Base-by-base conservation (phyloP, 805 yeast species). In the Cyberlindnera petersonii region DNA sequence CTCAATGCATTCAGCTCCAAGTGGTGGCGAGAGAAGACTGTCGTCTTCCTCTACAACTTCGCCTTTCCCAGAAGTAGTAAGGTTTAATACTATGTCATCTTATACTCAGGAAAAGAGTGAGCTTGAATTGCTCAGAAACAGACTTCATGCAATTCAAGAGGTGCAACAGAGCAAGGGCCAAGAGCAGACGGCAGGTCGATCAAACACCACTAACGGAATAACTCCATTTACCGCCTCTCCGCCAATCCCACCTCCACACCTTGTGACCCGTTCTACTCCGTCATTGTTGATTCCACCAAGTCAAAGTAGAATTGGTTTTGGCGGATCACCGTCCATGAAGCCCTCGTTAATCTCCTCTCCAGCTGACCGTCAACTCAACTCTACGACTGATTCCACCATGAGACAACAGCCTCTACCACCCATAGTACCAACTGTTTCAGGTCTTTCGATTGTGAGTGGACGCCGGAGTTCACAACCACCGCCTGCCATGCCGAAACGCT, bases 211-310 rank as follows among this genome's bases (percentile, higher is more conserved):
- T 13, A 13, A 7, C 24, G 22, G 9, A 4, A 17, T 10, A 4
- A n/a, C 32, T 13, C 15, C 30, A n/a, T 6, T 17, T 3, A 20
- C 15, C 11, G 21, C 26, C 34, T 15, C 43, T 21, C 44, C 43
- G 6, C 50, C 50, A 11, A 31, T 31, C 6, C 49, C 44, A 6
- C 51, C 51, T 9, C 50, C 46, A 6, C 52, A 43, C 24, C 18
- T 22, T 5, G 34, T 40, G 5, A 31, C 17, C 27, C 33, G 33
- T 6, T 34, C 48, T 3, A 42, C 50, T 6, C 46, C 47, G 9
- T 47, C 51, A 4, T 44, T 45, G 3, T 37, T 39, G 10, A 24
- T 8, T 7, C 16, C 30, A 27, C 19, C 23, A 22, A 10, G 40
- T 5, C 33, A 15, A 14, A 31, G 26, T 31, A 18, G n/a, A 28